Conservation (phyloP, 2,329 filamentous ascomycete genomes). For the Cryphonectria nitschkei region DNA sequence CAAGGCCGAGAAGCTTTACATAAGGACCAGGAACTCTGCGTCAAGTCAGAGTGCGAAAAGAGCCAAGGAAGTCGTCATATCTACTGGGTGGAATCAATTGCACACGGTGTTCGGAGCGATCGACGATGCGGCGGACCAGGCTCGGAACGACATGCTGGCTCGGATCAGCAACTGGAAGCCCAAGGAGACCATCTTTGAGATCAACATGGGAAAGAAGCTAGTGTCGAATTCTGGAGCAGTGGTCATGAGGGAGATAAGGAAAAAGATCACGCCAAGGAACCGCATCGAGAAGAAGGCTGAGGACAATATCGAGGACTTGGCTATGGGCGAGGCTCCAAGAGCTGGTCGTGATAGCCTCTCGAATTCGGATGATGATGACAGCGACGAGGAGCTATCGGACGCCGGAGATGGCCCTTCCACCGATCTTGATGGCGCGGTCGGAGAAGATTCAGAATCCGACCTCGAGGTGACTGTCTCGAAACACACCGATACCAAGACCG, state of each 20-base stretch:
- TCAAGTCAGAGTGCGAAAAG: slow-evolving; percentile 89
- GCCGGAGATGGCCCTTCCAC: slow-evolving; percentile 41
- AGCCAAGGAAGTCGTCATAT: slow-evolving; percentile 74
- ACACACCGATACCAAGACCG: slow-evolving; percentile 54
- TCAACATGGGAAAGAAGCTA: slow-evolving; percentile 72
- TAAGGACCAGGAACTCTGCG: slow-evolving; percentile 86
- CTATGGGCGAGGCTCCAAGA: slow-evolving; percentile 37
- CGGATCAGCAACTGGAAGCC: slow-evolving; percentile 88
- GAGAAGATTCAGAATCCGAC: slow-evolving; percentile 60
- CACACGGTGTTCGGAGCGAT: slow-evolving; percentile 81
- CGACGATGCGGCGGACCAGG: slow-evolving; percentile 66
- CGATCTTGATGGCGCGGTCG: slow-evolving; percentile 57
- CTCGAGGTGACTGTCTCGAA: slow-evolving; percentile 74
- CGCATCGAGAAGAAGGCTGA: slow-evolving; percentile 46
- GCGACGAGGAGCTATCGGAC: slow-evolving; percentile 42
- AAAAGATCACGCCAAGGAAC: slow-evolving; percentile 66
- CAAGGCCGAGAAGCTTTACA: slow-evolving; percentile 92
- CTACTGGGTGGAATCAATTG: slow-evolving; percentile 71
- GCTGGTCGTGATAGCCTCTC: slow-evolving; percentile 22
- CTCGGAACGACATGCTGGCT: slow-evolving; percentile 84
- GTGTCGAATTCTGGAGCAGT: slow-evolving; percentile 69
- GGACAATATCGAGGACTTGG: slow-evolving; percentile 40
- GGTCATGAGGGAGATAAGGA: slow-evolving; percentile 73
- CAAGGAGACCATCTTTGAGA: slow-evolving; percentile 94
- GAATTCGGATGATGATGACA: slow-evolving; percentile 32